These are phyloP conservation scores for Citrullus mucosospermus DNA, from an alignment of 306 rosid species.

Conservation along the genomic window DNA sequence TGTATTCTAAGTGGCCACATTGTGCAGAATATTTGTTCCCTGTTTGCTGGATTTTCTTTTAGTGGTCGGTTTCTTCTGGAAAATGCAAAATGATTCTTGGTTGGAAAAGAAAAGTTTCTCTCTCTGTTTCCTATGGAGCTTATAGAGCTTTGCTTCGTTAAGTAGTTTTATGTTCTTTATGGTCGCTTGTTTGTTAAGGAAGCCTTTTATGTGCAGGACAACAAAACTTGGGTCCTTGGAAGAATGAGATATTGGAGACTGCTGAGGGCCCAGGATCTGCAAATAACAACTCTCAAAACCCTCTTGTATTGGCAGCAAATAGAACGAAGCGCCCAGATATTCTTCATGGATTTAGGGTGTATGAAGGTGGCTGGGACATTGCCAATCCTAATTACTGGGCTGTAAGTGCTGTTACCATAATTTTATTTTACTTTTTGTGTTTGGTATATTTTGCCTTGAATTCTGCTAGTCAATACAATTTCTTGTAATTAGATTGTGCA, in stretches of 20 bases:
- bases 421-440: background rate
- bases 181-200: background rate
- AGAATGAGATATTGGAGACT: conserved; percentile 30
- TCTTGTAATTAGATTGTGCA: background rate
- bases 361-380: conserved; percentile 85
- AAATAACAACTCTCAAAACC: conserved; percentile 18
- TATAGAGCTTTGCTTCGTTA: background rate
- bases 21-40: background rate
- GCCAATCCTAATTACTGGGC: conserved; percentile 83
- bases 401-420: conserved; percentile 36
- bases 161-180: background rate
- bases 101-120: background rate
- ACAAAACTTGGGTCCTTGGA: conserved; percentile 69
- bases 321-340: conserved; percentile 79
- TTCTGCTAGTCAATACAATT: background rate
- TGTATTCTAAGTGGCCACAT: background rate
- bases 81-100: background rate
- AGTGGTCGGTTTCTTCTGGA: background rate
- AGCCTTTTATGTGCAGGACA: conserved; percentile 25
- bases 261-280: conserved; percentile 64
- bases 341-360: conserved; percentile 46
- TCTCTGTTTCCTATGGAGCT: background rate
- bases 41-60: background rate
- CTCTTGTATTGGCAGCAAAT: conserved; percentile 73
- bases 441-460: background rate